A percentile compares a stretch with the other conserved stretches of the same genome.
Conservation (phyloP, 2,329 filamentous ascomycete genomes). For the Tolypocladium sp. region DNA sequence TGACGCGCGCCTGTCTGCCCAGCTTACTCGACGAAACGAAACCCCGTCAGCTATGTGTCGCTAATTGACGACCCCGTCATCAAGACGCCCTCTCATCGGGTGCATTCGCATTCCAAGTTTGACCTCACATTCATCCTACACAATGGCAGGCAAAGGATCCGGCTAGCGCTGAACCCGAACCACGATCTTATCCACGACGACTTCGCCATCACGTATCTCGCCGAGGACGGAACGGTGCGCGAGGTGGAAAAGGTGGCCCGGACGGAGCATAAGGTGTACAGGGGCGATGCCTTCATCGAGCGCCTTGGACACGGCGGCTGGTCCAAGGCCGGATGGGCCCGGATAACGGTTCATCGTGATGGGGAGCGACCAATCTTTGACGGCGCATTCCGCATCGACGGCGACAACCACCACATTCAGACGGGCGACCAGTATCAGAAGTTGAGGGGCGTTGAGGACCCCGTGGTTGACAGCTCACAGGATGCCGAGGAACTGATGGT, state of each 20-base stretch:
- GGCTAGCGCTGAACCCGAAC: conserved; percentile 79
- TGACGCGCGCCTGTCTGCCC: conserved; percentile 11
- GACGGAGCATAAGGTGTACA: conserved; percentile 71
- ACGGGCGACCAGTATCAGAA: conserved; percentile 63
- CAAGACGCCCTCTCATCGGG: conserved; percentile 66
- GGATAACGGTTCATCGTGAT: conserved; percentile 69
- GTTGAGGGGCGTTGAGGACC: conserved; percentile 65
- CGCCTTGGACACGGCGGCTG: conserved; percentile 53
- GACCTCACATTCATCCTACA: conserved; percentile 75
- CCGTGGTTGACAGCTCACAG: conserved; percentile 42
- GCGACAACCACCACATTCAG: conserved; percentile 82
- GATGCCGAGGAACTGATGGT: conserved; percentile 69
- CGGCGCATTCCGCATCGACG: conserved; percentile 73
- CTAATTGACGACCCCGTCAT: conserved; percentile 67
- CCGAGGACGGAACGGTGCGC: conserved; percentile 58
- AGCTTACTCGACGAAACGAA: conserved; percentile 66
- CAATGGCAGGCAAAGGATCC: conserved; percentile 57
- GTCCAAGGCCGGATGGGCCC: conserved; percentile 78
- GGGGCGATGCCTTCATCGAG: conserved; percentile 66
- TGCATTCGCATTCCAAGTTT: conserved; percentile 75
- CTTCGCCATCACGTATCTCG: conserved; percentile 65
- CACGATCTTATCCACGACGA: conserved; percentile 77
- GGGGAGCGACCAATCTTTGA: conserved; percentile 76
- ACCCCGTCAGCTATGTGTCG: conserved; percentile 67
- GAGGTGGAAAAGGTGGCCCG: conserved; percentile 63